Evolutionary conservation across 257 asterid species (phyloP).

Genomic region (Dorcoceras hygrometricum): DNA sequence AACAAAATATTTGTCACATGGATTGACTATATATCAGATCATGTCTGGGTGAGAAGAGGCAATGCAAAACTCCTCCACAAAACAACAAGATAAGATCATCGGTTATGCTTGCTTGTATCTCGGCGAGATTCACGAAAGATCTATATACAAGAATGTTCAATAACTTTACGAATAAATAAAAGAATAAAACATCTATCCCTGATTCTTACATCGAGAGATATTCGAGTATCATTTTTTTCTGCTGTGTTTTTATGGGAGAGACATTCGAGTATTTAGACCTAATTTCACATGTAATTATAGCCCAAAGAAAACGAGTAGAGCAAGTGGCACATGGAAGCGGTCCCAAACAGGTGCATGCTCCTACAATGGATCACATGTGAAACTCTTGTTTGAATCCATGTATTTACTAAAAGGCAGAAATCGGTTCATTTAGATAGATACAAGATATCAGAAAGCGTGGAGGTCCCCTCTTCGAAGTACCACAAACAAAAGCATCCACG

Average conservation of each 20-base stretch:
- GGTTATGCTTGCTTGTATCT: too few relatives aligned
- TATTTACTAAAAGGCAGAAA: conserved; percentile 33
- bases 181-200: too few relatives aligned
- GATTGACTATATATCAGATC: not conserved
- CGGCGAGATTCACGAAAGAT: too few relatives aligned
- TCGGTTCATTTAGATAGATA: conserved; percentile 25
- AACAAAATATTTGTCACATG: too few relatives aligned
- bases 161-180: too few relatives aligned
- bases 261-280: too few relatives aligned
- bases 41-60: not conserved
- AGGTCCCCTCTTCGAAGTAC: conserved; percentile 34
- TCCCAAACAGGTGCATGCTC: conserved; percentile 41
- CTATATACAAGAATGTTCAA: too few relatives aligned
- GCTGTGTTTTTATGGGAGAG: too few relatives aligned
- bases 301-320: too few relatives aligned
- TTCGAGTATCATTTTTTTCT: too few relatives aligned
- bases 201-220: too few relatives aligned
- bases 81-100: not conserved
- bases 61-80: not conserved
- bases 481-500: conserved; percentile 12
- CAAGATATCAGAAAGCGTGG: conserved; percentile 16
- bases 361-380: conserved; percentile 43
- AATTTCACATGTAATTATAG: not conserved
- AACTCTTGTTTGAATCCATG: conserved; percentile 35
- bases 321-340: conserved; percentile 50